A percentile compares a stretch with the other conserved stretches of the same genome.
These are phyloP conservation scores for Nigrospora sphaerica DNA, from an alignment of 2,329 filamentous ascomycete species.

Conservation along the genomic window DNA sequence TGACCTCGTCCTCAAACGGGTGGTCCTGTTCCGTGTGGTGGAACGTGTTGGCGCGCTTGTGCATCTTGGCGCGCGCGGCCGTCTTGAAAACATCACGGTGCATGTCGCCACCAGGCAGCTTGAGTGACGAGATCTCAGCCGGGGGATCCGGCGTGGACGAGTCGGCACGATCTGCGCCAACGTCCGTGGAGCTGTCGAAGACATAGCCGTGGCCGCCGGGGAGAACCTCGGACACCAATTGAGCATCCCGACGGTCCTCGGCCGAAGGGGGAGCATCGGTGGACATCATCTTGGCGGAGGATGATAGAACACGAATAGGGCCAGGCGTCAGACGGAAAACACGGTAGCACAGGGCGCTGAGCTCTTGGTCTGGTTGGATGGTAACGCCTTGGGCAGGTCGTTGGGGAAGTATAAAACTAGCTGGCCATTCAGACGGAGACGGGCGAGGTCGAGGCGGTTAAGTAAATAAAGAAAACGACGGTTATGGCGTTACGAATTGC, in stretches of 20 bases:
- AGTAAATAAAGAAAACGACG: no score
- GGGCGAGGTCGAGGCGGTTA: no score
- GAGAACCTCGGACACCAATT: neutral
- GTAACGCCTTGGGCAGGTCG: no score
- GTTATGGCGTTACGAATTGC: no score
- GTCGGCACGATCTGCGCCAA: neutral
- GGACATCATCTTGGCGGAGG: no score
- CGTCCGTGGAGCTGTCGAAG: neutral
- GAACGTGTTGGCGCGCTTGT: slow-evolving; percentile 59
- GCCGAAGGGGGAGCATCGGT: neutral
- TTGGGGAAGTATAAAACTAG: no score
- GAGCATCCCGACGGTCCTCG: neutral
- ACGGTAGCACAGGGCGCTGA: no score
- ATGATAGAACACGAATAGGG: no score
- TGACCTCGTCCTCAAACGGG: slow-evolving; percentile 16
- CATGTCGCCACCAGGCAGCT: slow-evolving; percentile 69
- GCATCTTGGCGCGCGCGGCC: slow-evolving; percentile 46
- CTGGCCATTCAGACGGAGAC: no score
- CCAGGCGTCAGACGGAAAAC: no score
- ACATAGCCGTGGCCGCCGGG: neutral
- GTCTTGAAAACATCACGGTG: slow-evolving; percentile 74
- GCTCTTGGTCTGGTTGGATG: no score
- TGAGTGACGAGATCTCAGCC: slow-evolving; percentile 49
- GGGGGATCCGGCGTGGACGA: neutral
- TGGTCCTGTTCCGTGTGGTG: slow-evolving; percentile 46